Evolutionary conservation across 148 eudicot species (phyloP), one percentile per base, ranked within the genome.

Genomic region (Rhododendron molle): DNA sequence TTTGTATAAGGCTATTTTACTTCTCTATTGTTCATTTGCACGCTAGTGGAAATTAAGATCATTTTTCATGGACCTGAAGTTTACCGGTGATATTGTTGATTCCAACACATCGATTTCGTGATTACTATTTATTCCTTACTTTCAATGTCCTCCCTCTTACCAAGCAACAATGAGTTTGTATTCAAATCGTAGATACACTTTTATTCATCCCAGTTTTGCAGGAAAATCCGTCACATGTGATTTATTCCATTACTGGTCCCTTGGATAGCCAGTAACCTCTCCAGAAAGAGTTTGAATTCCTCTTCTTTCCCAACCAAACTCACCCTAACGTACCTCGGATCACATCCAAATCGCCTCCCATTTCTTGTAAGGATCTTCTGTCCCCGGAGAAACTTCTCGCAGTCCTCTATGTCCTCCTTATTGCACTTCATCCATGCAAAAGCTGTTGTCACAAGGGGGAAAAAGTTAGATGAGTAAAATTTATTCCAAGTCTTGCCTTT

Each of bases 381-480:
- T 32, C 82, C 88, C 83, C 80, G 86, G 80, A 93, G 83, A 44
- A 94, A 47, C 87, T 87, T 85, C 58, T 86, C 91, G 6, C 91
- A 91, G 40, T 96, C 94, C 78, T 83, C 92, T 7, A 67, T 28
- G 16, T 69, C 54, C 5, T 26, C 85, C 40, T 86, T 80, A 85
- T 90, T 92, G 84, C 90, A 87, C 83, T 91, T 93, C 86, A 95
- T 84, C 97, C 98, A 96, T 7, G 99, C 97, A 87, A 93, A 96
- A 15, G 94, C 99, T 93, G 90, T 83, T 50, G 21, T 58, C 69
- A 26, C 32, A 49, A 58, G 7, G 2, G 30, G 71, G 23, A 62
- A 50, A 20, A 26, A 21, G 7, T 7, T 15, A 54, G 44, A 40
- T 40, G 44, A 40, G 8, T 40, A 65, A n/a, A 40, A 65, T n/a